These are phyloP conservation scores for Agarophyton chilense DNA, from an alignment of 23 red algal species.

Conservation along the genomic window DNA sequence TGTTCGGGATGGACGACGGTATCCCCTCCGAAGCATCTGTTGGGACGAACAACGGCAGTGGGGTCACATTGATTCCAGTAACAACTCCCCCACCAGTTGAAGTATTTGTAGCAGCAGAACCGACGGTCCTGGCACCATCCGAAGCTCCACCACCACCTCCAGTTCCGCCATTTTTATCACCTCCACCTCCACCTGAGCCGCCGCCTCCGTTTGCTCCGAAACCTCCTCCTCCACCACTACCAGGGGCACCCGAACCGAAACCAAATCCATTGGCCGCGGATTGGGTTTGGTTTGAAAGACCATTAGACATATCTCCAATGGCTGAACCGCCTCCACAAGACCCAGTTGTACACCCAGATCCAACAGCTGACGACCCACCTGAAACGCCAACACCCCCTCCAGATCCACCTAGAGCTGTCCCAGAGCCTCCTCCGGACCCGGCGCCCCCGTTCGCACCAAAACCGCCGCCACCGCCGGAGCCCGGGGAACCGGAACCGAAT, in stretches of 20 bases:
- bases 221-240: constrained; percentile 41
- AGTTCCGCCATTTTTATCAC: constrained; percentile 35
- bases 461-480: constrained; percentile 57
- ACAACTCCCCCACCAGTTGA: constrained; percentile 34
- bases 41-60: not conserved
- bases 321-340: constrained; percentile 55
- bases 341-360: constrained; percentile 56
- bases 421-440: constrained; percentile 43
- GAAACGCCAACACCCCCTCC: constrained; percentile 50
- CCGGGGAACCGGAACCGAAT: constrained; percentile 49
- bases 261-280: constrained; percentile 41
- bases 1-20: not conserved
- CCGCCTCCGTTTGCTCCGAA: constrained; percentile 56
- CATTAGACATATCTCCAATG: constrained; percentile 4
- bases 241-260: constrained; percentile 53
- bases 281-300: not conserved
- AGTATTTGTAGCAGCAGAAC: constrained; percentile 42
- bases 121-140: constrained; percentile 19
- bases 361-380: constrained; percentile 18
- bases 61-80: constrained; percentile 13
- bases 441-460: constrained; percentile 56
- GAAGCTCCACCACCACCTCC: constrained; percentile 51
- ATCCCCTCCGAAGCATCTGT: not conserved
- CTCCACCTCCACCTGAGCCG: constrained; percentile 41
- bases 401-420: constrained; percentile 44